phyloP scores from a whole-genome alignment of 768 basidiomycete genomes.

The Kwoniella shandongensis region DNA sequence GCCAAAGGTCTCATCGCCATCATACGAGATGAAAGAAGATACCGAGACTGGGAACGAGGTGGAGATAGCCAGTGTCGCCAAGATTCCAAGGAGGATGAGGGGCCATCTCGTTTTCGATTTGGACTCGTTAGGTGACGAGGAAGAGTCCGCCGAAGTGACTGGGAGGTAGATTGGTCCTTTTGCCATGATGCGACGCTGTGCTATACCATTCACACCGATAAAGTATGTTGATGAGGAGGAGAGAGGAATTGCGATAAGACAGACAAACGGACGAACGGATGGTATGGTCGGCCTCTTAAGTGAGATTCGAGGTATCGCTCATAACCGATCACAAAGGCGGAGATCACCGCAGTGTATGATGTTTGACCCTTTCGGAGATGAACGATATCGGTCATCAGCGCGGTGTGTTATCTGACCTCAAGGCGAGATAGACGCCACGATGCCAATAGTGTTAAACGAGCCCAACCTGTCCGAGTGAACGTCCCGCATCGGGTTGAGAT shows the following conservation, averaged over 20 bases:
- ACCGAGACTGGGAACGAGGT: conserved; percentile 4
- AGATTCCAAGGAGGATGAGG: conserved; percentile 18
- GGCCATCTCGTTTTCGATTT: conserved; percentile 15
- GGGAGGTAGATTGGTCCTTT: conserved; percentile 27
- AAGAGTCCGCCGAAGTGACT: conserved; percentile 8
- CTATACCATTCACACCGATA: not conserved
- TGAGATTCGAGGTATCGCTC: conserved; percentile 3
- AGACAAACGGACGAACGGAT: too few relatives aligned
- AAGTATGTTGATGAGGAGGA: not conserved
- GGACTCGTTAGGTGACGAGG: not conserved
- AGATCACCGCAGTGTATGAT: too few relatives aligned
- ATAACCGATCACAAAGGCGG: conserved; percentile 10
- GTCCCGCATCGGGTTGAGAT: not conserved
- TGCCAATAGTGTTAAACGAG: too few relatives aligned
- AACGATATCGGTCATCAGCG: conserved; percentile 3
- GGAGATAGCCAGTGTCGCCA: conserved; percentile 7
- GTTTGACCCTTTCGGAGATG: too few relatives aligned
- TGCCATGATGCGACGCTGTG: conserved; percentile 7
- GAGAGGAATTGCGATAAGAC: too few relatives aligned
- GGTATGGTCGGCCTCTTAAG: too few relatives aligned
- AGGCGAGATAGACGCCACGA: too few relatives aligned
- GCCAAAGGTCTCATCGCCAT: not conserved
- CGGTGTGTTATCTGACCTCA: not conserved
- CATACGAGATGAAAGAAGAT: not conserved
- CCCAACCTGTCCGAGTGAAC: too few relatives aligned